Evolutionary conservation across 2,329 filamentous ascomycete genomes (phyloP).

Genomic region (Xylariaceae sp.): DNA sequence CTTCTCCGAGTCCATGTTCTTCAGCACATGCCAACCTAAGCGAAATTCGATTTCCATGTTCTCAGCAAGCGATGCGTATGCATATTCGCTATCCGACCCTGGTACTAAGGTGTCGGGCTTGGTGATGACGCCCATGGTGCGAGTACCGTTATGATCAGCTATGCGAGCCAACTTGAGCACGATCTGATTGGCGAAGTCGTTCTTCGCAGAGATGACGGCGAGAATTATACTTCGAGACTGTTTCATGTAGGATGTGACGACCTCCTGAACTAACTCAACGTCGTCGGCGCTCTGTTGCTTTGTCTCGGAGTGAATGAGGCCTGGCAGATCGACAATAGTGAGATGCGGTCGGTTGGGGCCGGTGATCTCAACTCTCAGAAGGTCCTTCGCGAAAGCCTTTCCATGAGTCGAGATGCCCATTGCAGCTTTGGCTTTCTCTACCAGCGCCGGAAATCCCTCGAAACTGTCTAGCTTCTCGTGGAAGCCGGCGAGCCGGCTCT

Average conservation of each 20-base stretch:
- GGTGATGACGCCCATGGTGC: conserved; percentile 59
- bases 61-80: conserved; percentile 50
- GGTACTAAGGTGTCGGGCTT: conserved; percentile 52
- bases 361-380: conserved; percentile 55
- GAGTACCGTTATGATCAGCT: conserved; percentile 42
- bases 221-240: conserved; percentile 65
- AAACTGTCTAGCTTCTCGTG: conserved; percentile 38
- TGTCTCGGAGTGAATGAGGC: conserved; percentile 59
- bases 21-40: conserved; percentile 61
- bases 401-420: conserved; percentile 56
- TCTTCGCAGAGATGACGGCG: conserved; percentile 62
- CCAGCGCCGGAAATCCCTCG: conserved; percentile 44
- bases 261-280: conserved; percentile 51
- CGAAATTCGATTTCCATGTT: conserved; percentile 55
- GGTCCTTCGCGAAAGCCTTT: conserved; percentile 53
- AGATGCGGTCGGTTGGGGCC: conserved; percentile 58
- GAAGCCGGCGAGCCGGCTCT: conserved; percentile 27
- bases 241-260: conserved; percentile 63
- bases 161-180: conserved; percentile 58
- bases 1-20: conserved; percentile 52
- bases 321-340: conserved; percentile 66
- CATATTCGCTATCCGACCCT: conserved; percentile 49
- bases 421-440: conserved; percentile 48
- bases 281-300: conserved; percentile 54
- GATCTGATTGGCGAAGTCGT: conserved; percentile 64